Evolutionary conservation across 306 rosid species (phyloP).

Genomic region (Dalbergia cultrata): DNA sequence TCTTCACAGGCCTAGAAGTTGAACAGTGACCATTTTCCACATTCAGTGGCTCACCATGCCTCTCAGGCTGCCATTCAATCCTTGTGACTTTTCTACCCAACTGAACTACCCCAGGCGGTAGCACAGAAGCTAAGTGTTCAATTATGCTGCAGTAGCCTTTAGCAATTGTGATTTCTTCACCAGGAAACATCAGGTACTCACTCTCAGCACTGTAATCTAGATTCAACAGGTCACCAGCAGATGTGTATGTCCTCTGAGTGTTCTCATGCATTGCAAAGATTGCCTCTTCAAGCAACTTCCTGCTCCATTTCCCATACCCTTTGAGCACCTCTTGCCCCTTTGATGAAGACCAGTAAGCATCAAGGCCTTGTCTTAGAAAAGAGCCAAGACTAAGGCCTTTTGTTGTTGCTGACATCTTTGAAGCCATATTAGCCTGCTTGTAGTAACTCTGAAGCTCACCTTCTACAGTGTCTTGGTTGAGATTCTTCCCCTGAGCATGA

Average conservation of each 20-base stretch:
- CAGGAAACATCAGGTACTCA: conserved; percentile 89
- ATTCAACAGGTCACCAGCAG: conserved; percentile 77
- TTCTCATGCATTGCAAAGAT: conserved; percentile 76
- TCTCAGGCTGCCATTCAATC: conserved; percentile 72
- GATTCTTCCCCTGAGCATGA: conserved; percentile 64
- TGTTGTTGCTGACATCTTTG: conserved; percentile 16
- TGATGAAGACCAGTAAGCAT: conserved; percentile 53
- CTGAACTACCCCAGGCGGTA: conserved; percentile 74
- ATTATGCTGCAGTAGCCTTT: conserved; percentile 76
- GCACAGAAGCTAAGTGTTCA: conserved; percentile 69
- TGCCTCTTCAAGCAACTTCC: conserved; percentile 66
- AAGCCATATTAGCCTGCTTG: conserved; percentile 44
- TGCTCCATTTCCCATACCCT: conserved; percentile 69
- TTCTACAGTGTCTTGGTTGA: conserved; percentile 12
- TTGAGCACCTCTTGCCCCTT: conserved; percentile 52
- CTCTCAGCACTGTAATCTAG: conserved; percentile 84
- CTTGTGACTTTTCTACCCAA: conserved; percentile 65
- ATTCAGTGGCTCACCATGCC: conserved; percentile 6
- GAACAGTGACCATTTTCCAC: conserved; percentile 43
- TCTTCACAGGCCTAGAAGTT: conserved; percentile 64
- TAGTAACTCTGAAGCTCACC: conserved; percentile 30
- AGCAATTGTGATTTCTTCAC: conserved; percentile 83
- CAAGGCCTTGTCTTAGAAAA: conserved; percentile 67
- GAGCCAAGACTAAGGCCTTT: conserved; percentile 66
- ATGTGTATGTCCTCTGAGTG: conserved; percentile 86